Percentiles rank a stretch among this genome's conserved stretches.
phyloP scores from a whole-genome alignment of 208 protist species.

The Trypanosoma melophagium region DNA sequence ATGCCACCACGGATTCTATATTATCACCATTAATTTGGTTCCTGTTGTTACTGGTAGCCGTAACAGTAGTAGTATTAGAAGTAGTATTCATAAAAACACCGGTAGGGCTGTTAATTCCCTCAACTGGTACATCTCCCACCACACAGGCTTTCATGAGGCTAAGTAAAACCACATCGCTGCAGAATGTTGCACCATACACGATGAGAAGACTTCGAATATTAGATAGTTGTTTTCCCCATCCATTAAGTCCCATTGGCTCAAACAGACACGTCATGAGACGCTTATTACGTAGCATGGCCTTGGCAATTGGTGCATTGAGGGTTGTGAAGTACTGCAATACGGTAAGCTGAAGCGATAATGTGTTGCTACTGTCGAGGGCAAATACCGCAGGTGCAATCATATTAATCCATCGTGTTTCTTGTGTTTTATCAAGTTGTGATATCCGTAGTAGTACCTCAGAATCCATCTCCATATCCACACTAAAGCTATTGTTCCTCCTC shows the following conservation, averaged over 20 bases:
- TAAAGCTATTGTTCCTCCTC: neutral
- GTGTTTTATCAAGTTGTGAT: slow-evolving; percentile 16
- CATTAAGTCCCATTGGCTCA: neutral
- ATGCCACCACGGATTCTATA: neutral
- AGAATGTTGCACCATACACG: slow-evolving; percentile 29
- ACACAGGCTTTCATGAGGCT: slow-evolving; percentile 32
- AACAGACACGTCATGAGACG: slow-evolving; percentile 45
- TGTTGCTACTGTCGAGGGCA: slow-evolving; percentile 33
- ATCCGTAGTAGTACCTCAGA: neutral
- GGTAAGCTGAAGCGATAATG: slow-evolving; percentile 44
- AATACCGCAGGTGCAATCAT: slow-evolving; percentile 51
- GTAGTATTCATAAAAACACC: neutral
- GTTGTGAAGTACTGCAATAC: slow-evolving; percentile 26
- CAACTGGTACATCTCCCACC: neutral
- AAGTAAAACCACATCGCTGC: slow-evolving; percentile 52
- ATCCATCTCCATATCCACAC: slow-evolving; percentile 3
- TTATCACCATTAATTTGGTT: neutral
- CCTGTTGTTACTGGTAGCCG: neutral
- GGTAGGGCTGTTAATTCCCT: neutral
- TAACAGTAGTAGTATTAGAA: neutral
- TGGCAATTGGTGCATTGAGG: slow-evolving; percentile 21
- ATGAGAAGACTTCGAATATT: slow-evolving; percentile 26
- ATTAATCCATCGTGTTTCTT: slow-evolving; percentile 14
- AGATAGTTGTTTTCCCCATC: slow-evolving; percentile 17
- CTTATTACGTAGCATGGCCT: slow-evolving; percentile 54